phyloP scores from a whole-genome alignment of 2,329 filamentous ascomycete species.

The Fusarium humuli region DNA sequence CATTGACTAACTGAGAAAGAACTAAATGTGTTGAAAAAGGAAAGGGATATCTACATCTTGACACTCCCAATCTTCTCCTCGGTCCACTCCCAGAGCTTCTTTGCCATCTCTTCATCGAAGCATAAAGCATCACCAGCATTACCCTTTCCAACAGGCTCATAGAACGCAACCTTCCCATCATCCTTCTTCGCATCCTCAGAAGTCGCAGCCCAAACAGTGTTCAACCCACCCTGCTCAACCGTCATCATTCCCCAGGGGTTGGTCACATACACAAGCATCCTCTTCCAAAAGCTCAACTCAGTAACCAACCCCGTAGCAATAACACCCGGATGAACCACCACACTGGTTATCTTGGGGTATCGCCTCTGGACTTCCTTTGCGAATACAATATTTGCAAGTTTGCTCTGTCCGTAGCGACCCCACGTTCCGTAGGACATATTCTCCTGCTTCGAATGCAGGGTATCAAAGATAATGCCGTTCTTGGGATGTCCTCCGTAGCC shows the following conservation, averaged over 20 bases:
- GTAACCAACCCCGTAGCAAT: slow-evolving; percentile 48
- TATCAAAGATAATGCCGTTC: slow-evolving; percentile 47
- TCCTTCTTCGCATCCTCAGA: slow-evolving; percentile 32
- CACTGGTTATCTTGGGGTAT: slow-evolving; percentile 55
- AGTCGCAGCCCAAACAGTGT: slow-evolving; percentile 50
- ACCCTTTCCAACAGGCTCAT: slow-evolving; percentile 46
- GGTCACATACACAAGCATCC: slow-evolving; percentile 43
- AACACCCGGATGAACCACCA: slow-evolving; percentile 63
- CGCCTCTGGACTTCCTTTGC: slow-evolving; percentile 59
- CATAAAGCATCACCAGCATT: slow-evolving; percentile 38
- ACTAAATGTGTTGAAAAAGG: not conserved
- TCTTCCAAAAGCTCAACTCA: slow-evolving; percentile 40
- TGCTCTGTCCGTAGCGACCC: slow-evolving; percentile 63
- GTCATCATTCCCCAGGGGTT: slow-evolving; percentile 40
- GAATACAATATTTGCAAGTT: slow-evolving; percentile 62
- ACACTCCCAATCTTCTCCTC: slow-evolving; percentile 26
- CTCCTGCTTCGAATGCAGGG: slow-evolving; percentile 44
- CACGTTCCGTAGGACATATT: slow-evolving; percentile 52
- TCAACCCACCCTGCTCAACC: slow-evolving; percentile 48
- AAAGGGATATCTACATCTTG: not conserved
- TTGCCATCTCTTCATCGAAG: slow-evolving; percentile 48
- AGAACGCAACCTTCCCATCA: slow-evolving; percentile 38
- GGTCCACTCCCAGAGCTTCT: slow-evolving; percentile 56
- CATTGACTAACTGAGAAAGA: not conserved
- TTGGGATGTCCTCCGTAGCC: slow-evolving; percentile 45